Base-by-base conservation (phyloP, 2,329 filamentous ascomycete genomes). In the Colletotrichum aenigma region DNA sequence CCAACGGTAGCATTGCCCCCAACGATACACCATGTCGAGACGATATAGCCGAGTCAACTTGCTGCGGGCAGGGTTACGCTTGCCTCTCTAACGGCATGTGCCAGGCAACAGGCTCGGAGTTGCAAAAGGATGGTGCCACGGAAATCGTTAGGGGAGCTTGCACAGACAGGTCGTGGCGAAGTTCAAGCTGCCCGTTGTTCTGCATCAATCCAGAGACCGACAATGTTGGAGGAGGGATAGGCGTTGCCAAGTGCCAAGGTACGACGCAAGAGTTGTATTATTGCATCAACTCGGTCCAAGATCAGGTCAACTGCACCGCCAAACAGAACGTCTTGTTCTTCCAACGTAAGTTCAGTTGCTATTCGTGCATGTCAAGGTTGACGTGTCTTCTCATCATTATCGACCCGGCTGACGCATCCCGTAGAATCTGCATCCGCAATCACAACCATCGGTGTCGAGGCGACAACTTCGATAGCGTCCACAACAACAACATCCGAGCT, bases 21-120 rank as follows among this genome's bases (percentile, higher is more conserved):
- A 78, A 82, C 65, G 81, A 85, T 74, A 77, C 77, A 1, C 81
- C 84, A 2, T 86, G 84, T 75, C 74, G 62, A 9, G 77, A 80
- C 61, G 78, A 75, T 48, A 80, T 78, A 2, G 67, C 69, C 3
- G 76, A 83, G 32, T 81, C 84, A 0, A 75, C 79, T 1, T 85
- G 84, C 76, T 85, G 84, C 71, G 82, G 82, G 4, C 79, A 81
- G n/a, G 83, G 82, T 9, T 85, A 82, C 61, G 84, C 83, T 1
- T 86, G 84, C 71, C 77, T 84, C 4, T 81, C 79, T 34, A 84
- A 84, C 74, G 78, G 78, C 30, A 77, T 86, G 7, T 86, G 84
- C 76, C 72, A 78, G 78, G 78, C 81, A 6, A 82, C 81, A 2
- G 81, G 76, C 1, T 66, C 79, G 7, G 78, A 80, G 68, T 55